phyloP scores from a whole-genome alignment of 192 early-diverging fungal genomes.

The Entomortierella parvispora region DNA sequence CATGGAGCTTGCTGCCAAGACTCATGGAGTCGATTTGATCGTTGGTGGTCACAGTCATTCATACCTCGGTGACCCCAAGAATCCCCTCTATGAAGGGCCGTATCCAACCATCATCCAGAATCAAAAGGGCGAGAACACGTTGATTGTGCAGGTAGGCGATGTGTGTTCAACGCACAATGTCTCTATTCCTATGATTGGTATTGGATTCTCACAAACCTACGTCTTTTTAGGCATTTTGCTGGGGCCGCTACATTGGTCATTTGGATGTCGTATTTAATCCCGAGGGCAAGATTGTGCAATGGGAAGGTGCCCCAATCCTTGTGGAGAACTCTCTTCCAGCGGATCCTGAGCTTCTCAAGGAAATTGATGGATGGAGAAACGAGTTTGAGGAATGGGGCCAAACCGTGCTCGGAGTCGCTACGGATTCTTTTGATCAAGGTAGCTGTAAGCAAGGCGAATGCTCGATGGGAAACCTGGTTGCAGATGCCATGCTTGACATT shows the following conservation, averaged over 20 bases:
- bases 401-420: slow-evolving; percentile 56
- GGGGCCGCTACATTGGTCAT: slow-evolving; percentile 71
- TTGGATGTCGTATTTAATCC: slow-evolving; percentile 70
- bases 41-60: slow-evolving; percentile 85
- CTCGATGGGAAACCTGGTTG: slow-evolving; percentile 70
- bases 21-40: slow-evolving; percentile 69
- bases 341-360: slow-evolving; percentile 52
- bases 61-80: slow-evolving; percentile 63
- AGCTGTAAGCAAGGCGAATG: slow-evolving; percentile 62
- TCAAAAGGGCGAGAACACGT: slow-evolving; percentile 70
- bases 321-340: slow-evolving; percentile 63
- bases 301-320: slow-evolving; percentile 68
- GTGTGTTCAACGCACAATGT: no score
- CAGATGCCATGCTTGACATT: slow-evolving; percentile 70
- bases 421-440: slow-evolving; percentile 51
- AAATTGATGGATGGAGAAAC: slow-evolving; percentile 57
- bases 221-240: slow-evolving; percentile 56
- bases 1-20: slow-evolving; percentile 65
- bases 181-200: no score
- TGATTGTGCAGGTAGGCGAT: slow-evolving; percentile 79
- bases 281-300: slow-evolving; percentile 60
- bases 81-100: slow-evolving; percentile 63
- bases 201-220: neutral
- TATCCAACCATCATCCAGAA: slow-evolving; percentile 78
- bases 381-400: slow-evolving; percentile 57